Conservation (phyloP, 331 rosid genomes). For the Malus hybrid region DNA sequence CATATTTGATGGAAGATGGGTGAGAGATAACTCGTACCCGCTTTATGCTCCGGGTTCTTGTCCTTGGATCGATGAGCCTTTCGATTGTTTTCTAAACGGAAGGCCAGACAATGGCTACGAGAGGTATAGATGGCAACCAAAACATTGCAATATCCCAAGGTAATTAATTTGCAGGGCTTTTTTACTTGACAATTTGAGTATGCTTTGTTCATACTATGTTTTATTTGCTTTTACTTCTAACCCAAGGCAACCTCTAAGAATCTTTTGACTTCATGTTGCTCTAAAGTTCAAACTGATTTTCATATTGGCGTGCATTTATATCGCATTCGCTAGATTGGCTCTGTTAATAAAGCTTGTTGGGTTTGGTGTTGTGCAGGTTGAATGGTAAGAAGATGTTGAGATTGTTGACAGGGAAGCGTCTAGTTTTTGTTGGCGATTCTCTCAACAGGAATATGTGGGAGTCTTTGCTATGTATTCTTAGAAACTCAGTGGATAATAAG, state of each 20-base stretch:
- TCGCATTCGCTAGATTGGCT: no score
- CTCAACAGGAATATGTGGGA: constrained; percentile 93
- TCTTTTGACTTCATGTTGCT: not conserved
- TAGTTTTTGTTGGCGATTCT: constrained; percentile 84
- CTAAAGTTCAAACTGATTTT: not conserved
- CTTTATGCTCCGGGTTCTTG: constrained; percentile 68
- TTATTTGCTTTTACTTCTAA: not conserved
- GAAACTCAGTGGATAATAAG: constrained; percentile 48
- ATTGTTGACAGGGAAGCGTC: constrained; percentile 57
- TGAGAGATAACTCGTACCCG: constrained; percentile 60
- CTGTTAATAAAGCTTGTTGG: not conserved
- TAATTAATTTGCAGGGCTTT: not conserved
- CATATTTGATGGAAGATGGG: constrained; percentile 68
- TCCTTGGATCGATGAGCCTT: constrained; percentile 55
- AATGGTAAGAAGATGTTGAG: constrained; percentile 52
- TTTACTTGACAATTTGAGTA: not conserved
- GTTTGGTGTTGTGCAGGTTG: constrained; percentile 32
- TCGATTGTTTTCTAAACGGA: constrained; percentile 60
- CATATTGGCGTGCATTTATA: not conserved
- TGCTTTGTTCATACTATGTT: not conserved
- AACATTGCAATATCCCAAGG: constrained; percentile 65
- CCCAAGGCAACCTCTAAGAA: not conserved
- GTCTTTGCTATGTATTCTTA: constrained; percentile 64
- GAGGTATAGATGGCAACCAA: constrained; percentile 78
- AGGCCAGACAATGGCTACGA: constrained; percentile 57